Evolutionary conservation across 768 basidiomycete species (phyloP).

Genomic region (Aureoboletus auriporus): DNA sequence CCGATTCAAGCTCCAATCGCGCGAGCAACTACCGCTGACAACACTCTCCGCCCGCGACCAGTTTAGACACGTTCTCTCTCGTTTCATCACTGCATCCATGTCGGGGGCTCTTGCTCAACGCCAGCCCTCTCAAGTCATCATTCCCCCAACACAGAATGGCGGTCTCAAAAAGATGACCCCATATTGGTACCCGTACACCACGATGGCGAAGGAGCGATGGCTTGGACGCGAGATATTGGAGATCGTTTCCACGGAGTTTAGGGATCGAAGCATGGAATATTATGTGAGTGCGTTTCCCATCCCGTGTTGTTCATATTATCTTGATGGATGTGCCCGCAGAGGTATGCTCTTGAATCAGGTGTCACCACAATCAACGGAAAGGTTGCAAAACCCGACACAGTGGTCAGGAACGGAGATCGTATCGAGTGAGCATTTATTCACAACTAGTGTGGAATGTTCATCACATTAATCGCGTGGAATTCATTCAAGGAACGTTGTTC

Average conservation of each 20-base stretch:
- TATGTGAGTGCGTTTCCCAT: slow-evolving; percentile 59
- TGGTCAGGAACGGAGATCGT: slow-evolving; percentile 83
- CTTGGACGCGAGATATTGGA: slow-evolving; percentile 83
- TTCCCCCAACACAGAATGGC: slow-evolving; percentile 12
- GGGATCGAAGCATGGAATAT: slow-evolving; percentile 92
- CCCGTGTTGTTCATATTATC: not conserved
- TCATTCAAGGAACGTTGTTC: slow-evolving; percentile 74
- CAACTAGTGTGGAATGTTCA: not conserved
- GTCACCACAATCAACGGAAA: slow-evolving; percentile 95
- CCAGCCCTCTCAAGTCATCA: slow-evolving; percentile 22
- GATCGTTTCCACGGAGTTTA: slow-evolving; percentile 90
- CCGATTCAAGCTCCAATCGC: slow-evolving; percentile 23
- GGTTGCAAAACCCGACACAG: slow-evolving; percentile 71
- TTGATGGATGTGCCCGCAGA: slow-evolving; percentile 31
- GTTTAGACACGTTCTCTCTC: slow-evolving; percentile 53
- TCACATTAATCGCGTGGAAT: not conserved
- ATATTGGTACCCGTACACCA: slow-evolving; percentile 92
- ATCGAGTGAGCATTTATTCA: slow-evolving; percentile 62
- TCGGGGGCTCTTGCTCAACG: slow-evolving; percentile 23
- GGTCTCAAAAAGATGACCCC: slow-evolving; percentile 79
- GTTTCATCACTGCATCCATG: slow-evolving; percentile 52
- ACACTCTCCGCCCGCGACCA: slow-evolving; percentile 48
- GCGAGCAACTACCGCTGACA: slow-evolving; percentile 38
- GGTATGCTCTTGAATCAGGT: slow-evolving; percentile 80
- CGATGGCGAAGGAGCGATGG: slow-evolving; percentile 92